phyloP scores from a whole-genome alignment of 768 basidiomycete species.

The Leccinum disarticulatum region DNA sequence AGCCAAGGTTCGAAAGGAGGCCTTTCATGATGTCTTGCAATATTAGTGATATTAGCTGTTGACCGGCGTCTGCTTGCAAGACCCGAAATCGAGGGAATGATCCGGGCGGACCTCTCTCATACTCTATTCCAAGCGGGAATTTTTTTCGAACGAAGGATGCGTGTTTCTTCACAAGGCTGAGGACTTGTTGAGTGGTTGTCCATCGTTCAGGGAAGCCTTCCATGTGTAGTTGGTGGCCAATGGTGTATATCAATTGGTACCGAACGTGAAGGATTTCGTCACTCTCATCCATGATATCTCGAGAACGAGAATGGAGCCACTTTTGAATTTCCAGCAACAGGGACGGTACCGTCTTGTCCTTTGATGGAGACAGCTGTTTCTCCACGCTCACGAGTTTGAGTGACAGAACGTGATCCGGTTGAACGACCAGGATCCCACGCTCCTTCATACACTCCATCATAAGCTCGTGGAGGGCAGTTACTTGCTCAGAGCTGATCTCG shows the following conservation, averaged over 20 bases:
- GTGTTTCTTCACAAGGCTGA: slow-evolving; percentile 24
- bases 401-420: slow-evolving; percentile 56
- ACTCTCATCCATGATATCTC: slow-evolving; percentile 34
- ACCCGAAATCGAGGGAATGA: slow-evolving; percentile 28
- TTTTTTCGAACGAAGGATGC: slow-evolving; percentile 6
- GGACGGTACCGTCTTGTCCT: neutral
- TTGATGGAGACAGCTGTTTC: slow-evolving; percentile 16
- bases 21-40: slow-evolving; percentile 18
- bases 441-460: slow-evolving; percentile 38
- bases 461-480: slow-evolving; percentile 30
- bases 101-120: slow-evolving; percentile 6
- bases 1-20: slow-evolving; percentile 14
- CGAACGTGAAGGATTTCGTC: slow-evolving; percentile 35
- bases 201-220: slow-evolving; percentile 36
- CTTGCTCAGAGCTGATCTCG: slow-evolving; percentile 15
- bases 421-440: slow-evolving; percentile 45
- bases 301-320: slow-evolving; percentile 26
- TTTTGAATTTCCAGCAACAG: slow-evolving; percentile 28
- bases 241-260: slow-evolving; percentile 39
- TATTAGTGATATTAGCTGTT: slow-evolving; percentile 13
- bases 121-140: slow-evolving; percentile 19
- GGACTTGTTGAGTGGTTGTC: slow-evolving; percentile 33
- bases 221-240: slow-evolving; percentile 29
- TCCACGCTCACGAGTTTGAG: slow-evolving; percentile 49
- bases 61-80: slow-evolving; percentile 12